These are phyloP conservation scores for Gymnopilus junonius DNA, from an alignment of 768 basidiomycete species.

Conservation along the genomic window DNA sequence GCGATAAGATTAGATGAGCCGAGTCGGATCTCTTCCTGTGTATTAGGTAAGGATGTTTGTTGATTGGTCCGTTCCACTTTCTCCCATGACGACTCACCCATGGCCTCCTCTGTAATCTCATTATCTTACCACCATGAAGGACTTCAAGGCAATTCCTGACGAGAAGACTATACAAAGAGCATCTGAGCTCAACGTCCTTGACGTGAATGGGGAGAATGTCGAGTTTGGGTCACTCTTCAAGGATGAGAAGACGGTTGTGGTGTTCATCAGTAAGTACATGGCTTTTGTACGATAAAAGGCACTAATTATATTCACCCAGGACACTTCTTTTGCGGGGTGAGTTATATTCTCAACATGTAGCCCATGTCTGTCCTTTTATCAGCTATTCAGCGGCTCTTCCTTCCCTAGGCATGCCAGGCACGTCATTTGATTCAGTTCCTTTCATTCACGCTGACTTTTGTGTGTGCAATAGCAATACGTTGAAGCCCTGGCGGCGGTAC, in stretches of 20 bases:
- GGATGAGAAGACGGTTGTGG: constrained; percentile 55
- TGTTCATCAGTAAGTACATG: constrained; percentile 59
- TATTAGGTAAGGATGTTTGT: too few relatives aligned
- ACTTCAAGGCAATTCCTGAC: constrained; percentile 36
- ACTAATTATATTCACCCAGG: constrained; percentile 36
- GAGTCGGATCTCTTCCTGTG: too few relatives aligned
- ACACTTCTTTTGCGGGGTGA: constrained; percentile 70
- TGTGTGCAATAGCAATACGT: constrained; percentile 47
- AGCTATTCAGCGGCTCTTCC: background rate
- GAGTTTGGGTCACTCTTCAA: constrained; percentile 57
- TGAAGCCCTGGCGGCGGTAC: constrained; percentile 45
- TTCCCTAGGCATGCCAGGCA: constrained; percentile 42
- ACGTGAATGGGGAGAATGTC: constrained; percentile 48
- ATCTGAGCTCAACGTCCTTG: constrained; percentile 43
- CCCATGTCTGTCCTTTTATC: background rate
- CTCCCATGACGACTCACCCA: background rate
- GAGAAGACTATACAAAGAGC: constrained; percentile 39
- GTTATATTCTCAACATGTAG: constrained; percentile 11
- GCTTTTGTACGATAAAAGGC: background rate
- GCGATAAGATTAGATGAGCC: too few relatives aligned
- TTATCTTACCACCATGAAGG: constrained; percentile 3
- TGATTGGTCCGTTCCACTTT: too few relatives aligned
- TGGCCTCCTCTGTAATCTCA: background rate
- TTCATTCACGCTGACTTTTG: background rate
- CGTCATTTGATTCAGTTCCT: background rate